Percentiles rank a stretch among this genome's conserved stretches.
Evolutionary conservation across 2,329 filamentous ascomycete species (phyloP).

Genomic region (Cladophialophora exuberans): DNA sequence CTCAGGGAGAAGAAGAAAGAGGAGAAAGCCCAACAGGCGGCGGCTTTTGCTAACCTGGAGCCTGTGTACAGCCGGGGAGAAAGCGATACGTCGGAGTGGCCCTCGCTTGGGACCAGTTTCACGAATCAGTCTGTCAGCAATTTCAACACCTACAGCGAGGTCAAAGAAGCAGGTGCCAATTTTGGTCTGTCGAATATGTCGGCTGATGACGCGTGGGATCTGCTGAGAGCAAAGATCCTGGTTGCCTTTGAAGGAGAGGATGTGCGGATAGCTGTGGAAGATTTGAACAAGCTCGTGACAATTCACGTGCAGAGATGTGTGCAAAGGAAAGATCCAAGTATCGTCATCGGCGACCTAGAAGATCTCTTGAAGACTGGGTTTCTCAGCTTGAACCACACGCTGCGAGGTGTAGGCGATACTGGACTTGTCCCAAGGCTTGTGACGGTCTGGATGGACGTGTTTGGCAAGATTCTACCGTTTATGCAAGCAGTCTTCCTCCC

Average conservation of each 20-base stretch:
- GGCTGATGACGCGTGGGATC: slow-evolving; percentile 67
- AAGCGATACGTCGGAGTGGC: slow-evolving; percentile 34
- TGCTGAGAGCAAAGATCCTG: slow-evolving; percentile 65
- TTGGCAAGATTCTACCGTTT: slow-evolving; percentile 87
- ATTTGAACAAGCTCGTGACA: slow-evolving; percentile 65
- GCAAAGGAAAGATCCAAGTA: slow-evolving; percentile 60
- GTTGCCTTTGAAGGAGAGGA: slow-evolving; percentile 69
- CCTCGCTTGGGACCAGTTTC: slow-evolving; percentile 28
- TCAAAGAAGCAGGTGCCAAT: slow-evolving; percentile 39
- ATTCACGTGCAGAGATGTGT: slow-evolving; percentile 67
- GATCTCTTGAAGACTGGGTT: slow-evolving; percentile 74
- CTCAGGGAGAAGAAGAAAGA: slow-evolving; percentile 81
- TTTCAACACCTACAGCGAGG: slow-evolving; percentile 31
- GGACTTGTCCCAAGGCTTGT: slow-evolving; percentile 87
- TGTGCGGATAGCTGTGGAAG: slow-evolving; percentile 66
- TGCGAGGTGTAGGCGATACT: slow-evolving; percentile 79
- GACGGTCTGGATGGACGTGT: slow-evolving; percentile 92
- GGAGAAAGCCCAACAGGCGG: slow-evolving; percentile 53
- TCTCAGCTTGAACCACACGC: slow-evolving; percentile 78
- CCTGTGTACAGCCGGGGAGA: slow-evolving; percentile 34
- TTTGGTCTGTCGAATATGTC: slow-evolving; percentile 72
- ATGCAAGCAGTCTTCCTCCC: slow-evolving; percentile 94
- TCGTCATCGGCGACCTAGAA: slow-evolving; percentile 65
- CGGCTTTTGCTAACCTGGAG: slow-evolving; percentile 36
- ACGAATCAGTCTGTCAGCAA: slow-evolving; percentile 27